Percentiles rank a stretch among this genome's conserved stretches.
These are phyloP conservation scores for Acer campestre DNA, from an alignment of 345 rosid genomes.

Conservation along the genomic window DNA sequence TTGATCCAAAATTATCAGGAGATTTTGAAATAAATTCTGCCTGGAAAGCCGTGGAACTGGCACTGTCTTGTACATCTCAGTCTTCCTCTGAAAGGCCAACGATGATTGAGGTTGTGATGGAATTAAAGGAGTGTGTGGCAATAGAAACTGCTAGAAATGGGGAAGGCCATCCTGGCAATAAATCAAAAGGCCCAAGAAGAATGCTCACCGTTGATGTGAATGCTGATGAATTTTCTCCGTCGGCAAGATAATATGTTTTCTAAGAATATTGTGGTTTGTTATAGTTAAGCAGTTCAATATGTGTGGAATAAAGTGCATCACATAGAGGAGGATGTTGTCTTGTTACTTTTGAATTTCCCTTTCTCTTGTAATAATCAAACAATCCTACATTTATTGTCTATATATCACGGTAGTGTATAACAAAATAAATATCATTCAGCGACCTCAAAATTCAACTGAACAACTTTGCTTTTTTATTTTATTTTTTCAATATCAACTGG, in stretches of 20 bases:
- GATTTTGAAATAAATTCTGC: conserved; percentile 6
- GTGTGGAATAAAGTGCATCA: too few species aligned
- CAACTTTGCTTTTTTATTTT: too few species aligned
- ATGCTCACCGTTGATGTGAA: not conserved
- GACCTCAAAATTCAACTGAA: too few species aligned
- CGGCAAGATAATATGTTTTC: not conserved
- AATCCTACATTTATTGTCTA: too few species aligned
- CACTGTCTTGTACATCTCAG: conserved; percentile 13
- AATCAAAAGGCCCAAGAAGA: not conserved
- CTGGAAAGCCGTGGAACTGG: conserved; percentile 32
- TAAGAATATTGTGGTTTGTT: not conserved
- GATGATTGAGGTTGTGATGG: conserved; percentile 19
- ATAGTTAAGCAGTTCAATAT: not conserved
- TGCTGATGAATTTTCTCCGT: not conserved
- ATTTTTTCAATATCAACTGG: too few species aligned
- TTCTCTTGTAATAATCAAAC: too few species aligned
- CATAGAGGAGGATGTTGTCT: too few species aligned
- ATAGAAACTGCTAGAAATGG: not conserved
- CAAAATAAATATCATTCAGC: too few species aligned
- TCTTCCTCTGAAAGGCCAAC: conserved; percentile 22
- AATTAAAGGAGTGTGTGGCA: conserved; percentile 20
- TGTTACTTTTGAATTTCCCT: too few species aligned
- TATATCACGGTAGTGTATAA: too few species aligned
- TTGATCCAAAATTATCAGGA: conserved; percentile 21
- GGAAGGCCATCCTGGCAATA: not conserved